These are phyloP conservation scores for Colletotrichum navitas DNA, from an alignment of 2,329 filamentous ascomycete genomes.

Conservation along the genomic window DNA sequence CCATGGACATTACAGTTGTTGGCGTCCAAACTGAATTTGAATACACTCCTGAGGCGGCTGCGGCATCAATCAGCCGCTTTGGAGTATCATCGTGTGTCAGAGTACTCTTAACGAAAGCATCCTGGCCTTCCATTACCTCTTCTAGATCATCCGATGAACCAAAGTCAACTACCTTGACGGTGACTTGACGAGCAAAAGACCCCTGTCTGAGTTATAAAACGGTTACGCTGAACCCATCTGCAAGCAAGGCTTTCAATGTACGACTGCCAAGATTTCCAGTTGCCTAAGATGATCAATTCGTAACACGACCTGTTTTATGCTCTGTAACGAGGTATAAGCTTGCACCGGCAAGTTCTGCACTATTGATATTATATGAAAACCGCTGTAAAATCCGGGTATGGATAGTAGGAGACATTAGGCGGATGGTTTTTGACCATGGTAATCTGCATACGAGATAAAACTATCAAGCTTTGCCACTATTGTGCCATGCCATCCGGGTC, in stretches of 20 bases:
- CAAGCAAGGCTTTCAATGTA: slow-evolving; percentile 48
- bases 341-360: slow-evolving; percentile 55
- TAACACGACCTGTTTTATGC: background rate
- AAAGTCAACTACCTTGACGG: slow-evolving; percentile 62
- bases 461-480: background rate
- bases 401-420: background rate
- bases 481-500: slow-evolving; percentile 27
- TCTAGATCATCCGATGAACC: slow-evolving; percentile 61
- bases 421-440: background rate
- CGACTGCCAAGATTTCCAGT: slow-evolving; percentile 52
- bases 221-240: slow-evolving; percentile 59
- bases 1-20: slow-evolving; percentile 38
- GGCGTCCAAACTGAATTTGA: slow-evolving; percentile 63
- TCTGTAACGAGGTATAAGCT: background rate
- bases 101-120: slow-evolving; percentile 63
- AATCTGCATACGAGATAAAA: background rate
- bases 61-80: slow-evolving; percentile 65
- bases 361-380: slow-evolving; percentile 36
- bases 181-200: slow-evolving; percentile 49
- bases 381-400: too few species aligned
- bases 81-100: slow-evolving; percentile 55
- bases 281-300: slow-evolving; percentile 37
- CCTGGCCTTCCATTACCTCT: slow-evolving; percentile 65
- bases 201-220: slow-evolving; percentile 62
- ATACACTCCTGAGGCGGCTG: slow-evolving; percentile 69